These are phyloP conservation scores for Epichloe aotearoae DNA, from an alignment of 2,329 filamentous ascomycete genomes.

Conservation along the genomic window DNA sequence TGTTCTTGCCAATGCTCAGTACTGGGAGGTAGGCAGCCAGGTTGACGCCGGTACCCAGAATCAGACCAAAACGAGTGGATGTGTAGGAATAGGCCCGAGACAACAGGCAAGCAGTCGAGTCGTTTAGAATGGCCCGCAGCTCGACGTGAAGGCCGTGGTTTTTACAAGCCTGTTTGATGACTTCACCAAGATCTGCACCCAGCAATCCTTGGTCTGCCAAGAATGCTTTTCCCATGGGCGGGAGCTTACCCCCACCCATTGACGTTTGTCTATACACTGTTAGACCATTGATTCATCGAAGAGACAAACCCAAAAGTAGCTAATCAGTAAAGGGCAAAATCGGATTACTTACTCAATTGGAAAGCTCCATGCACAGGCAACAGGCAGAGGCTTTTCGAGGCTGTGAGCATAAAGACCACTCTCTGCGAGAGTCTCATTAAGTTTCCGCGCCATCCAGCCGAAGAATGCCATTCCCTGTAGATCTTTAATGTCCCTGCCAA, in stretches of 20 bases:
- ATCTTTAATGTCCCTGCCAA: conserved; percentile 40
- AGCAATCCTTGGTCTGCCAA: conserved; percentile 42
- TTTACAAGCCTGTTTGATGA: conserved; percentile 42
- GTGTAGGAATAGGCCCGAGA: conserved; percentile 48
- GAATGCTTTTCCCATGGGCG: conserved; percentile 55
- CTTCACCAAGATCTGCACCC: conserved; percentile 45
- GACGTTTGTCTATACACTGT: conserved; percentile 44
- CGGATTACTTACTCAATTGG: conserved; percentile 47
- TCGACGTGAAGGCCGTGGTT: conserved; percentile 38
- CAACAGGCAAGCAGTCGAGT: conserved; percentile 52
- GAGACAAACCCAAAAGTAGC: background rate
- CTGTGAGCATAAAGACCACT: conserved; percentile 25
- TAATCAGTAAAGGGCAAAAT: background rate
- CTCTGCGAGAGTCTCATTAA: conserved; percentile 40
- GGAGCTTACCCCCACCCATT: conserved; percentile 42
- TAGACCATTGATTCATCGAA: background rate
- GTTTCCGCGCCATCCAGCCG: conserved; percentile 52
- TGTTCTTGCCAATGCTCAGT: conserved; percentile 36
- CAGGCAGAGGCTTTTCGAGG: conserved; percentile 33
- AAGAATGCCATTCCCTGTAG: conserved; percentile 49
- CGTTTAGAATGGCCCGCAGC: conserved; percentile 51
- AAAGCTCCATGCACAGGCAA: conserved; percentile 57
- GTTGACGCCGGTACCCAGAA: conserved; percentile 55
- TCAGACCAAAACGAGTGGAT: conserved; percentile 49
- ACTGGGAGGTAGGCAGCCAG: conserved; percentile 52